Base-by-base conservation (phyloP, 116 monocot genomes). In the Posidonia oceanica region DNA sequence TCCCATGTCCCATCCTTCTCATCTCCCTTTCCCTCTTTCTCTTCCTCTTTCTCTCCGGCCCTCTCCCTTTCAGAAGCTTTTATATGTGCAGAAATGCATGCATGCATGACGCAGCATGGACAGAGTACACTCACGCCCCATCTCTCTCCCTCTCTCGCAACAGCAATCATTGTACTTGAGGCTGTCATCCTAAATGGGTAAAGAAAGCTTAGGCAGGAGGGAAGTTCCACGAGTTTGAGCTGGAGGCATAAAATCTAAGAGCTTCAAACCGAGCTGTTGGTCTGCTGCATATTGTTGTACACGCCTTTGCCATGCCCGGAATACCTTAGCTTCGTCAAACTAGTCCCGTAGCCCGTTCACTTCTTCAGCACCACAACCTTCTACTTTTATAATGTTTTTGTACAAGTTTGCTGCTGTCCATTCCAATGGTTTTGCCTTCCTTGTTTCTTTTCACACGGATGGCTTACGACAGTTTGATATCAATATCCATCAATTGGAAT, bases 1-100 rank as follows among this genome's bases (percentile, higher is more conserved):
- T 60, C 36, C 61, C 22, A 61, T 61, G 61, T 61, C 61, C 21
- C 61, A 61, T 61, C 61, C 21, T 36, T 61, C 23, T 61, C 61
- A 29, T 36, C 14, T 61, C 8, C 61, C 61, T 36, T 10, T 12
- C 48, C 48, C 48, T 5, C 48, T 61, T 14, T 29, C 1, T 22
- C 10, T 61, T 29, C 29, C 29, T 61, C 61, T 11, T 21, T 61
- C 36, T 21, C 36, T 61, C n/a, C n/a, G n/a, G n/a, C 18, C 14
- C 52, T 10, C 14, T 52, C 52, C 14, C 52, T 58, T 10, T 58
- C 20, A 23, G 29, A 60, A 36, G 23, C 12, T 61, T 60, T 60
- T 60, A 60, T 60, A 13, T 29, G 14, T 61, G 61, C 12, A 48
- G 6, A 48, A 48, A 48, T 48, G 48, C 48, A 6, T 36, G 22